Evolutionary conservation across 1,284 basidiomycete genomes (phyloP).

Genomic region (Tetrapyrgos nigripes): DNA sequence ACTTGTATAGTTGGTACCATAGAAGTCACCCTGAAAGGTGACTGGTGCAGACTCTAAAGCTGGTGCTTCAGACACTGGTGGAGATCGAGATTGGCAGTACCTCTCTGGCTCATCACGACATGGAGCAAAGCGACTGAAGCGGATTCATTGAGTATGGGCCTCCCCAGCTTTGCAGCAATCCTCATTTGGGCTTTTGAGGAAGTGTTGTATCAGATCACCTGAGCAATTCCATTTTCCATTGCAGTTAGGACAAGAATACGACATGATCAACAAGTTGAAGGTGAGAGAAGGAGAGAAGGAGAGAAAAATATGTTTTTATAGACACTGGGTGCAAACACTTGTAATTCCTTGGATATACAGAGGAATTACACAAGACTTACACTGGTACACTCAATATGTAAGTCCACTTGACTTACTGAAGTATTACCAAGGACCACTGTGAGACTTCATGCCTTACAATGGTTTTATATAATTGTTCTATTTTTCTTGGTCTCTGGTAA

Average conservation of each 20-base stretch:
- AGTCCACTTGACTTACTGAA: too few species aligned
- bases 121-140: constrained; percentile 1
- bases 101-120: neutral
- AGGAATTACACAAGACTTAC: too few species aligned
- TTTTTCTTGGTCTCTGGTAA: too few species aligned
- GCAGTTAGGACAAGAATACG: neutral
- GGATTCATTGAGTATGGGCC: neutral
- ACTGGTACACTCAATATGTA: too few species aligned
- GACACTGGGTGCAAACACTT: too few species aligned
- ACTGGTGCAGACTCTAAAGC: neutral
- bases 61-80: neutral
- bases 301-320: neutral
- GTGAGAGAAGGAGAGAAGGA: neutral
- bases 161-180: neutral
- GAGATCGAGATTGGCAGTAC: neutral
- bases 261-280: neutral
- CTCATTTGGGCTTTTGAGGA: neutral
- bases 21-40: constrained; percentile 6
- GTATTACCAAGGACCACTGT: too few species aligned
- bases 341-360: too few species aligned
- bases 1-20: neutral
- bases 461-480: too few species aligned
- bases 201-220: constrained; percentile 5
- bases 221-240: neutral
- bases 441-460: too few species aligned